A percentile compares a stretch with the other conserved stretches of the same genome.
These are phyloP conservation scores for Erysimum cheiri DNA, from an alignment of 441 rosid genomes.

Conservation along the genomic window DNA sequence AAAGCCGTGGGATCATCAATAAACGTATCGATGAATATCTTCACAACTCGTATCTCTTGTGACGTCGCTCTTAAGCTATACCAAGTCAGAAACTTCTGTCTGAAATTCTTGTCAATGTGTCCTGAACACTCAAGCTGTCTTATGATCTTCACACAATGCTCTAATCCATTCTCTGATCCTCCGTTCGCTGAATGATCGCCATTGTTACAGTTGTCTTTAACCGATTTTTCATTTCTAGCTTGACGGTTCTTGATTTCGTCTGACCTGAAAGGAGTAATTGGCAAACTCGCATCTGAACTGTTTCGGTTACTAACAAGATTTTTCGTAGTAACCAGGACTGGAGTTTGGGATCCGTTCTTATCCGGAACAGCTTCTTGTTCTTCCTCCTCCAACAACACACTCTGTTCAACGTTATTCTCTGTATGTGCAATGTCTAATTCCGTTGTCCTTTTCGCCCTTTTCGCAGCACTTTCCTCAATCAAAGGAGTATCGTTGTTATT, in stretches of 20 bases:
- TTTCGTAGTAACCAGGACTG: constrained; percentile 43
- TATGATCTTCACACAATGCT: constrained; percentile 84
- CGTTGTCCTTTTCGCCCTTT: constrained; percentile 11
- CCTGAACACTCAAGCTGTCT: constrained; percentile 92
- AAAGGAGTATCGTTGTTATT: constrained; percentile 21
- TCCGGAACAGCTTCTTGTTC: constrained; percentile 32
- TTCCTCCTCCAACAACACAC: constrained; percentile 32
- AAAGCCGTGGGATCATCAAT: constrained; percentile 81
- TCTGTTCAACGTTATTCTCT: constrained; percentile 50
- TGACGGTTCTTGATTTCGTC: constrained; percentile 55
- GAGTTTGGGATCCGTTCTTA: constrained; percentile 45
- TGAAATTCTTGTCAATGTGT: constrained; percentile 79
- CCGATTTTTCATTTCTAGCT: constrained; percentile 55
- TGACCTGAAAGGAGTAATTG: constrained; percentile 85
- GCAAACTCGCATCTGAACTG: constrained; percentile 63
- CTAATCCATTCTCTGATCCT: constrained; percentile 67
- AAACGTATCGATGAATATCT: constrained; percentile 80
- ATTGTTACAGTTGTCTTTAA: constrained; percentile 59
- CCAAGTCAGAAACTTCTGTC: constrained; percentile 98
- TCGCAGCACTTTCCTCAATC: constrained; percentile 14
- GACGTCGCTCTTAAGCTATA: constrained; percentile 84
- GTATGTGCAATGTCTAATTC: constrained; percentile 30
- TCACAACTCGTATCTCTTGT: constrained; percentile 82
- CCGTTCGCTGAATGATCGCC: constrained; percentile 62
- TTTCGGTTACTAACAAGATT: constrained; percentile 31